A percentile compares a stretch with the other conserved stretches of the same genome.
phyloP scores from a whole-genome alignment of 2,329 filamentous ascomycete species.

The Cryoendolithus antarcticus region DNA sequence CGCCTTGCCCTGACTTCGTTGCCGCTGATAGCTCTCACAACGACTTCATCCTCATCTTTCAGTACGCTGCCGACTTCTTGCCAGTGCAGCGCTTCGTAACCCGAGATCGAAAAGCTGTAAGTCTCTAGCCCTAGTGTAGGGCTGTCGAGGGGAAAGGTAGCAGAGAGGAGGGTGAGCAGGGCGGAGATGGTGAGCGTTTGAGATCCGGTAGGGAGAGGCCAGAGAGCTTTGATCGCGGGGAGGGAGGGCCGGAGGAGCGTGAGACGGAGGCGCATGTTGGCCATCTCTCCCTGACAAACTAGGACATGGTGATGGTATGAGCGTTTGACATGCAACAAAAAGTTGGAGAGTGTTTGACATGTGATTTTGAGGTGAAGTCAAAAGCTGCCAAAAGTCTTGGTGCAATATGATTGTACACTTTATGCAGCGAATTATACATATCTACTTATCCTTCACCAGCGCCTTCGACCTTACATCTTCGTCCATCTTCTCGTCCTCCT shows the following conservation, averaged over 20 bases:
- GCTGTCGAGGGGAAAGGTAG: slow-evolving; percentile 68
- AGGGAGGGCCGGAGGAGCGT: slow-evolving; percentile 60
- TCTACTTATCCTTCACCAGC: slow-evolving; percentile 9
- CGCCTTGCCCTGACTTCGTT: slow-evolving; percentile 62
- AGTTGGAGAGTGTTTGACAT: too few species aligned
- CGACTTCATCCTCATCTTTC: slow-evolving; percentile 71
- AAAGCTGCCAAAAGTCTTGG: too few species aligned
- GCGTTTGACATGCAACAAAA: too few species aligned
- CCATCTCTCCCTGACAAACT: neutral
- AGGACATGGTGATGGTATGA: neutral
- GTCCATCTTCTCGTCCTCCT: slow-evolving; percentile 51
- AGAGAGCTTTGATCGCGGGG: slow-evolving; percentile 60
- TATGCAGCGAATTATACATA: neutral
- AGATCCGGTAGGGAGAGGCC: slow-evolving; percentile 42
- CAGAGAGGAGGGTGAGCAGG: slow-evolving; percentile 67
- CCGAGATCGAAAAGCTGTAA: slow-evolving; percentile 67
- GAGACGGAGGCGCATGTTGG: slow-evolving; percentile 57
- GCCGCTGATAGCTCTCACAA: slow-evolving; percentile 65
- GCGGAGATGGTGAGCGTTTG: slow-evolving; percentile 51
- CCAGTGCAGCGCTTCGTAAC: slow-evolving; percentile 82
- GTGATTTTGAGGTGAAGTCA: too few species aligned
- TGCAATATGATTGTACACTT: too few species aligned
- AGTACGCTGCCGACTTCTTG: slow-evolving; percentile 57
- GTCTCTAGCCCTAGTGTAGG: slow-evolving; percentile 78
- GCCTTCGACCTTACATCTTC: slow-evolving; percentile 34